Conservation (phyloP, 371 early-diverging fungal species). For the Basidiobolus meristosporus region DNA sequence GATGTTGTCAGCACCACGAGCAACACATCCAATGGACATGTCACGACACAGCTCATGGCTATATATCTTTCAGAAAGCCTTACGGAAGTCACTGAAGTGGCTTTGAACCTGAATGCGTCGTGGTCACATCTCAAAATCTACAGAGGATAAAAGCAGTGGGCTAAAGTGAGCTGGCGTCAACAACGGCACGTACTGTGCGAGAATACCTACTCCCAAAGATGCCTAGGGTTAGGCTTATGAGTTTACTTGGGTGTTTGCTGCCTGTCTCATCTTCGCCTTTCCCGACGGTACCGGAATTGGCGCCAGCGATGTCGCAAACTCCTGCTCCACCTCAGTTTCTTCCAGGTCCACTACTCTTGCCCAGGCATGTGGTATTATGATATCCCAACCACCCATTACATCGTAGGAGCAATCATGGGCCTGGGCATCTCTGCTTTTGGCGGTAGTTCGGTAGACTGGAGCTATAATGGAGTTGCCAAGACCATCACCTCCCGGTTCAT, state of each 20-base stretch:
- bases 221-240: no score
- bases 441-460: constrained; percentile 37
- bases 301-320: constrained; percentile 81
- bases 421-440: constrained; percentile 63
- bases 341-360: constrained; percentile 51
- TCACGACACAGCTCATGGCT: no score
- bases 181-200: no score
- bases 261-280: constrained; percentile 43
- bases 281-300: constrained; percentile 54
- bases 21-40: no score
- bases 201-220: no score
- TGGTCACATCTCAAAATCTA: no score
- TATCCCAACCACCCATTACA: constrained; percentile 39
- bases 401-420: constrained; percentile 71
- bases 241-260: constrained; percentile 55
- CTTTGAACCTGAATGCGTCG: no score
- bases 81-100: no score
- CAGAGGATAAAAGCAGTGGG: no score
- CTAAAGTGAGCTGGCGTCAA: no score
- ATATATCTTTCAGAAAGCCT: no score
- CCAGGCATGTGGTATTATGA: constrained; percentile 57
- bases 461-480: constrained; percentile 38
- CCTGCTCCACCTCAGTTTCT: constrained; percentile 69
- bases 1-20: no score
- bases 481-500: constrained; percentile 65